Conservation (phyloP, 768 basidiomycete genomes). For the Serendipita sp. region DNA sequence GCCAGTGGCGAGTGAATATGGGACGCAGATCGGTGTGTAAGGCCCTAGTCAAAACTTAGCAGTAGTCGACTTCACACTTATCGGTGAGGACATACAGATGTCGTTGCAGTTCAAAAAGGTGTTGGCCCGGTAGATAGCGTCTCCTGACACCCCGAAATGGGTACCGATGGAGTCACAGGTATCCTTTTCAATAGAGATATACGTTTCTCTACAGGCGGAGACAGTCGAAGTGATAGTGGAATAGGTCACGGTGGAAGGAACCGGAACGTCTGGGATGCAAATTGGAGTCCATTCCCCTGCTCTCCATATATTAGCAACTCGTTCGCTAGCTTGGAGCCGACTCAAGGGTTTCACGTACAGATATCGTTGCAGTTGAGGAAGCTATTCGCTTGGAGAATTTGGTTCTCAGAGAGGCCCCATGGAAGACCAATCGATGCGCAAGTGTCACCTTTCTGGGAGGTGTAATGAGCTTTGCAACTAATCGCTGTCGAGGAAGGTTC, state of each 20-base stretch:
- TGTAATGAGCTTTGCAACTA: neutral
- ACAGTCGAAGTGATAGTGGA: too few species aligned
- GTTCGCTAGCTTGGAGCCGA: neutral
- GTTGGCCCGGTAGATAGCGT: neutral
- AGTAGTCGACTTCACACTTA: too few species aligned
- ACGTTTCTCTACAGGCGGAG: neutral
- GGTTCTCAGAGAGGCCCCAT: neutral
- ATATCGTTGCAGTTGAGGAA: slow-evolving; percentile 3
- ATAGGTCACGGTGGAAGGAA: too few species aligned
- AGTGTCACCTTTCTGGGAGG: neutral
- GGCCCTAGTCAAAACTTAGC: too few species aligned
- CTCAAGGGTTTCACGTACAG: neutral
- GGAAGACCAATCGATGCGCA: neutral
- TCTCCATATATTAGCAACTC: neutral
- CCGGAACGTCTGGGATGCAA: neutral
- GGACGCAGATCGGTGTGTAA: too few species aligned
- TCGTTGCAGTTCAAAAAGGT: neutral
- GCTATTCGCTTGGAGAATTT: neutral
- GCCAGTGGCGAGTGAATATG: too few species aligned
- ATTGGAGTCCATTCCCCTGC: neutral
- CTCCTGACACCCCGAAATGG: neutral
- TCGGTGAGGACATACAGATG: neutral
- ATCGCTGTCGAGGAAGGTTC: neutral
- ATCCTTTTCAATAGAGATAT: neutral
- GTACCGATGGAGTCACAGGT: slow-evolving; percentile 5